Evolutionary conservation across 2,329 filamentous ascomycete genomes (phyloP).

Genomic region (Aquanectria penicillioides): DNA sequence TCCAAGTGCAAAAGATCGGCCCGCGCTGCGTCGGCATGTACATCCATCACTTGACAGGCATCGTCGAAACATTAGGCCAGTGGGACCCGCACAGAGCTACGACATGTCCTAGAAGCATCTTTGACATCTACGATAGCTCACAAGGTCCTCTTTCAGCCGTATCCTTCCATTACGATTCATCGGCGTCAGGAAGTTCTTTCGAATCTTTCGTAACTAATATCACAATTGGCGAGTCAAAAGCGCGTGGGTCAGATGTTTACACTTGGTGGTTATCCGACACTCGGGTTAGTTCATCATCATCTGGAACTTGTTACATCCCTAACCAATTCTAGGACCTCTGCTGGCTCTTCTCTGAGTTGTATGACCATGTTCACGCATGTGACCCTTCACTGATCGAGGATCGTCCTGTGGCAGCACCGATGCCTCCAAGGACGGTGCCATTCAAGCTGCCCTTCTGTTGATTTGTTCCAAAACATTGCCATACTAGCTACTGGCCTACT

Average conservation of each 20-base stretch:
- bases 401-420: neutral
- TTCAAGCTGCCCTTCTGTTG: neutral
- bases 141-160: neutral
- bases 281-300: neutral
- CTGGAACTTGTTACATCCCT: neutral
- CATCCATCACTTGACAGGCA: neutral
- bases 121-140: neutral
- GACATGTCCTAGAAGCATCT: neutral
- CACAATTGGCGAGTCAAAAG: neutral
- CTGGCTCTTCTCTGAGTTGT: neutral
- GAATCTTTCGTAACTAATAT: neutral
- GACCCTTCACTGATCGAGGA: neutral
- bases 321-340: neutral
- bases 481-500: too few relatives aligned
- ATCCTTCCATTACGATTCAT: neutral
- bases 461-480: too few relatives aligned
- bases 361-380: neutral
- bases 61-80: neutral
- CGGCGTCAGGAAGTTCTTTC: neutral
- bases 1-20: neutral
- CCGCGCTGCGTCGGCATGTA: neutral
- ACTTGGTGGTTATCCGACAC: neutral
- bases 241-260: neutral
- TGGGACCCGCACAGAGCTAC: neutral
- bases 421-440: neutral